Percentiles rank a stretch among this genome's conserved stretches.
These are phyloP conservation scores for Pythium chondricola DNA, from an alignment of 352 stramenopile genomes.

Conservation along the genomic window DNA sequence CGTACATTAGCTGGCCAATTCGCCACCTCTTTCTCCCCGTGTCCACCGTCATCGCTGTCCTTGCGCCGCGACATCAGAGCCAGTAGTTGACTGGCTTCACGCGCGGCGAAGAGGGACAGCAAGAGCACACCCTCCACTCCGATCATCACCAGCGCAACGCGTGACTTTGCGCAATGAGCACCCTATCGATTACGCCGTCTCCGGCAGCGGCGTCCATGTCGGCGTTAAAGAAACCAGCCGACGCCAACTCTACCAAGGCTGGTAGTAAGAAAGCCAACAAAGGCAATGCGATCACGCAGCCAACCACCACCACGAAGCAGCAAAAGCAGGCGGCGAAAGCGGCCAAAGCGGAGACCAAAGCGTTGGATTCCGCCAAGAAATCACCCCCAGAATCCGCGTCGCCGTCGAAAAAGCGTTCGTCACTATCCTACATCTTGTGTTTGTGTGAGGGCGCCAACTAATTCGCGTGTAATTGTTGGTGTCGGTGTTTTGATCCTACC, in stretches of 20 bases:
- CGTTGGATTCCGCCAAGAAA: slow-evolving; percentile 11
- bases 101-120: slow-evolving; percentile 9
- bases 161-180: no score
- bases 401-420: slow-evolving; percentile 16
- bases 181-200: not conserved
- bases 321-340: not conserved
- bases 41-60: no score
- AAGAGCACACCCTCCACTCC: not conserved
- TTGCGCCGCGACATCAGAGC: slow-evolving; percentile 10
- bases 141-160: slow-evolving; percentile 4
- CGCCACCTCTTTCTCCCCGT: no score
- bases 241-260: not conserved
- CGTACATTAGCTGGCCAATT: not conserved
- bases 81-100: slow-evolving; percentile 26
- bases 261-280: slow-evolving; percentile 10
- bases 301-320: slow-evolving; percentile 7
- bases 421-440: no score
- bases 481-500: no score
- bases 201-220: not conserved
- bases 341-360: slow-evolving; percentile 4
- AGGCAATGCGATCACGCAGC: no score
- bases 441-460: no score
- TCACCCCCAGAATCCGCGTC: not conserved
- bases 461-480: no score
- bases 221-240: not conserved